phyloP scores from a whole-genome alignment of 2,329 filamentous ascomycete genomes.

The Alternaria metachromatica region DNA sequence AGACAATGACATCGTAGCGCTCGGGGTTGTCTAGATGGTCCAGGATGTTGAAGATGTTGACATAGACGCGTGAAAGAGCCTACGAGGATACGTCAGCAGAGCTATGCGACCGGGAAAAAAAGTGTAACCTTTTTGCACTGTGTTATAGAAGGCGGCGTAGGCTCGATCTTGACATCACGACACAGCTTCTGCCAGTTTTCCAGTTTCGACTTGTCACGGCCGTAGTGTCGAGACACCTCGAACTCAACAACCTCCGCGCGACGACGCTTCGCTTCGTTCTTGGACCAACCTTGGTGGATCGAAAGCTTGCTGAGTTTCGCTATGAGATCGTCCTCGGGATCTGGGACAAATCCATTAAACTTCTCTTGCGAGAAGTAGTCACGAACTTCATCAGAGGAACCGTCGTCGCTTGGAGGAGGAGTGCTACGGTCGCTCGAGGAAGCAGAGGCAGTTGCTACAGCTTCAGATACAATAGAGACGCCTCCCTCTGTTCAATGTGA shows the following conservation, averaged over 20 bases:
- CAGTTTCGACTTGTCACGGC: constrained; percentile 14
- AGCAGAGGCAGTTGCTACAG: not conserved
- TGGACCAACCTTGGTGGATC: constrained; percentile 18
- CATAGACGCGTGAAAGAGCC: constrained; percentile 10
- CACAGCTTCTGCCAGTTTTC: constrained; percentile 33
- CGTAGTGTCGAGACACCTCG: constrained; percentile 21
- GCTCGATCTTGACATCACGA: constrained; percentile 17
- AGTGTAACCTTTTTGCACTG: constrained; percentile 33
- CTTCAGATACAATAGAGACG: not conserved
- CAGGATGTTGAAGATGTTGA: constrained; percentile 26
- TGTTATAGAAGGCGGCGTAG: constrained; percentile 22
- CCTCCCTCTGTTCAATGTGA: constrained; percentile 1
- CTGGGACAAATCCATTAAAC: constrained; percentile 17
- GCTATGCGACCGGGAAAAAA: not conserved
- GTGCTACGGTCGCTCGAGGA: not conserved
- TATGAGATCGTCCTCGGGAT: constrained; percentile 10
- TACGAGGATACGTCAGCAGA: not conserved
- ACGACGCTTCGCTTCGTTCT: constrained; percentile 3
- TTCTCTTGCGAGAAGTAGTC: not conserved
- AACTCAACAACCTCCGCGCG: constrained; percentile 11
- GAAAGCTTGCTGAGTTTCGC: constrained; percentile 24
- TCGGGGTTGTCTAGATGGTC: constrained; percentile 16
- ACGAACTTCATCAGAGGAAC: not conserved
- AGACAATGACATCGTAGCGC: not conserved
- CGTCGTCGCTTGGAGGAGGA: not conserved